A percentile compares a stretch with the other conserved stretches of the same genome.
These are phyloP conservation scores for Elsinoe perseae DNA, from an alignment of 2,329 filamentous ascomycete species.

Conservation along the genomic window DNA sequence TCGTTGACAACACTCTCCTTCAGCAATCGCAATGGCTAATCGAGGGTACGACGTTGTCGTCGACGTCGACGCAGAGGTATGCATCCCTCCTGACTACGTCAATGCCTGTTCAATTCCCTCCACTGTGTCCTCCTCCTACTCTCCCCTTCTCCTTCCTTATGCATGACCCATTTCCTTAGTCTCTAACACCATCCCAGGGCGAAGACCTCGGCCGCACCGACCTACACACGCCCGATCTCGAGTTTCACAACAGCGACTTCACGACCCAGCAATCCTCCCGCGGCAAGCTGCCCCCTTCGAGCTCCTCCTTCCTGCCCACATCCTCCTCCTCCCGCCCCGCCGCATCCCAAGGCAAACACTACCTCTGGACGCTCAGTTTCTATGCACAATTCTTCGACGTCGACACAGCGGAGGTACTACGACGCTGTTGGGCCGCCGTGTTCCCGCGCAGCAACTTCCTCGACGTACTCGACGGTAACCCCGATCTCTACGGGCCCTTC, in stretches of 20 bases:
- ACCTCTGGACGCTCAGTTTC: conserved; percentile 86
- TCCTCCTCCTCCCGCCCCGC: conserved; percentile 25
- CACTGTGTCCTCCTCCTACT: conserved; percentile 16
- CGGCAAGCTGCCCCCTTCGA: conserved; percentile 43
- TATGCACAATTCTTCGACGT: conserved; percentile 99
- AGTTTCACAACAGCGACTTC: conserved; percentile 88
- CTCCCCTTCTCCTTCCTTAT: not conserved
- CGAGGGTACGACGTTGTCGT: conserved; percentile 96
- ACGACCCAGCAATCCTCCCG: conserved; percentile 46
- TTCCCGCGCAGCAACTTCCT: conserved; percentile 92
- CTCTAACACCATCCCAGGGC: conserved; percentile 49
- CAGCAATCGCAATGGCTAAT: conserved; percentile 38
- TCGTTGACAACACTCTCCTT: not conserved
- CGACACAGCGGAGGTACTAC: conserved; percentile 81
- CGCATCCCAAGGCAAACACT: conserved; percentile 55
- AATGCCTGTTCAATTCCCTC: too few relatives aligned
- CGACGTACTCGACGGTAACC: conserved; percentile 92
- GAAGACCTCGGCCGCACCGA: conserved; percentile 90
- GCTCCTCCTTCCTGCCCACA: conserved; percentile 31
- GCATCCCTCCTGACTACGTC: conserved; percentile 18
- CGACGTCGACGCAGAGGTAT: conserved; percentile 90
- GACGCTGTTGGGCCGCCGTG: conserved; percentile 79
- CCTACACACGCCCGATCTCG: conserved; percentile 85
- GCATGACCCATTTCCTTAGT: not conserved
- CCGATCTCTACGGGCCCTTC: conserved; percentile 92